These are phyloP conservation scores for Tilletia indica DNA, from an alignment of 1,284 basidiomycete genomes.

Conservation along the genomic window DNA sequence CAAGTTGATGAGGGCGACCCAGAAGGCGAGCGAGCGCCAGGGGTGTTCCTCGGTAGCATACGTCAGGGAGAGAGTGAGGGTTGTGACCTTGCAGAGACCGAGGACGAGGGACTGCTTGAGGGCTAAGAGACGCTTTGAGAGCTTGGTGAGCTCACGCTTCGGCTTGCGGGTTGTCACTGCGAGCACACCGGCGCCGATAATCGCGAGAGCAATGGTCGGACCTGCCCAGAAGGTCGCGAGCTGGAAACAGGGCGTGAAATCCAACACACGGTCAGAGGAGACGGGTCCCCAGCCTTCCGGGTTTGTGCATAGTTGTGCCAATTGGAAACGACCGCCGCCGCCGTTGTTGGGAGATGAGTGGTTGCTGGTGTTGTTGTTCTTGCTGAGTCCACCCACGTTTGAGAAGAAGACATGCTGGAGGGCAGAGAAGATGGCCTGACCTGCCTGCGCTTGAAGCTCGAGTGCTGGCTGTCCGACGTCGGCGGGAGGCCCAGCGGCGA, in stretches of 20 bases:
- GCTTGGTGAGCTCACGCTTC: conserved; percentile 24
- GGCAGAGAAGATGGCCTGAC: conserved; percentile 2
- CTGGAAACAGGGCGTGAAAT: conserved; percentile 80
- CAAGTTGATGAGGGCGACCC: conserved; percentile 25
- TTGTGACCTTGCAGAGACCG: conserved; percentile 66
- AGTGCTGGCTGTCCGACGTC: background rate
- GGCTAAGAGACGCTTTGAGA: conserved; percentile 34
- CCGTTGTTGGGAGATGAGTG: background rate
- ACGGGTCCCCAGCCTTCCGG: conserved; percentile 64
- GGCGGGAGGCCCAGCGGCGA: background rate
- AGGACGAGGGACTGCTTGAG: conserved; percentile 54
- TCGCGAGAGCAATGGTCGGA: conserved; percentile 40
- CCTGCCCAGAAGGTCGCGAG: conserved; percentile 58
- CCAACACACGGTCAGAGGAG: conserved; percentile 69
- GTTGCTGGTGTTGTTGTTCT: too few relatives aligned
- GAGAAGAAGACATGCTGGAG: conserved; percentile 2
- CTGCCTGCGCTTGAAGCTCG: conserved; percentile 13
- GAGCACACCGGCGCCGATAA: conserved; percentile 33
- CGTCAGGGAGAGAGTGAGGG: conserved; percentile 59
- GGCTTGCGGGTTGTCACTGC: conserved; percentile 26
- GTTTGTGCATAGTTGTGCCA: conserved; percentile 24
- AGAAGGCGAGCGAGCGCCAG: conserved; percentile 33
- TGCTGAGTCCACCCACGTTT: too few relatives aligned
- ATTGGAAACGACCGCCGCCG: background rate
- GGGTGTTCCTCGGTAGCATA: conserved; percentile 31